These are phyloP conservation scores for Suillus bovinus DNA, from an alignment of 768 basidiomycete species.

Conservation along the genomic window DNA sequence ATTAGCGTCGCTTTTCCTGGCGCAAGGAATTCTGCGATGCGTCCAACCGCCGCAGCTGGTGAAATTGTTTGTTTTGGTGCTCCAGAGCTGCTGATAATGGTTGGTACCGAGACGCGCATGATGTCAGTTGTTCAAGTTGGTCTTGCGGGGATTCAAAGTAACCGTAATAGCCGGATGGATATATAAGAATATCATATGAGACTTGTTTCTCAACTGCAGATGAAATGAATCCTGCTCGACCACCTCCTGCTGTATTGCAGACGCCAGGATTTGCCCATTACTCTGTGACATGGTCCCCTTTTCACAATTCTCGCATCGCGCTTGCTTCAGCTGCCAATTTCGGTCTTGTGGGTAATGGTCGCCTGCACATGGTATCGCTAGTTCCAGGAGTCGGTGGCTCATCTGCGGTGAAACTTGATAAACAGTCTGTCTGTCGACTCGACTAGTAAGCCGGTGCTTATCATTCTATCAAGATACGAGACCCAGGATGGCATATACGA, in stretches of 20 bases:
- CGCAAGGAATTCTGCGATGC: conserved; percentile 63
- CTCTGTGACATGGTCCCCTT: conserved; percentile 81
- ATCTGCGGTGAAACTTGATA: conserved; percentile 55
- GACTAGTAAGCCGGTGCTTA: conserved; percentile 13
- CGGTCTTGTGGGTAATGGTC: conserved; percentile 92
- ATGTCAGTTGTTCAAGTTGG: neutral
- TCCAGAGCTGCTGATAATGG: conserved; percentile 48
- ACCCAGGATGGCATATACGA: conserved; percentile 90
- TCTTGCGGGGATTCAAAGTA: neutral
- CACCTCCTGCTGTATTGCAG: conserved; percentile 53
- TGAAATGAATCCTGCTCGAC: conserved; percentile 35
- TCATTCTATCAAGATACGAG: conserved; percentile 62
- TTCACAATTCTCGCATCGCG: conserved; percentile 72
- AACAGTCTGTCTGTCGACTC: conserved; percentile 53
- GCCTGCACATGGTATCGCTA: conserved; percentile 69
- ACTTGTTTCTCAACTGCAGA: neutral
- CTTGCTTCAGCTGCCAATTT: conserved; percentile 89
- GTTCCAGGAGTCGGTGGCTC: conserved; percentile 46
- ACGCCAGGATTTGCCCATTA: conserved; percentile 89
- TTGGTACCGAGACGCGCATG: conserved; percentile 82
- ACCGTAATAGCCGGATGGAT: conserved; percentile 1
- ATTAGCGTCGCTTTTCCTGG: conserved; percentile 73
- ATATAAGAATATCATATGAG: neutral
- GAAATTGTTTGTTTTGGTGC: conserved; percentile 36
- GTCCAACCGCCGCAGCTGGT: conserved; percentile 54